Evolutionary conservation across 495 filamentous ascomycete genomes (phyloP), one percentile per base, ranked within the genome.

Genomic region (Elaphomyces granulatus): DNA sequence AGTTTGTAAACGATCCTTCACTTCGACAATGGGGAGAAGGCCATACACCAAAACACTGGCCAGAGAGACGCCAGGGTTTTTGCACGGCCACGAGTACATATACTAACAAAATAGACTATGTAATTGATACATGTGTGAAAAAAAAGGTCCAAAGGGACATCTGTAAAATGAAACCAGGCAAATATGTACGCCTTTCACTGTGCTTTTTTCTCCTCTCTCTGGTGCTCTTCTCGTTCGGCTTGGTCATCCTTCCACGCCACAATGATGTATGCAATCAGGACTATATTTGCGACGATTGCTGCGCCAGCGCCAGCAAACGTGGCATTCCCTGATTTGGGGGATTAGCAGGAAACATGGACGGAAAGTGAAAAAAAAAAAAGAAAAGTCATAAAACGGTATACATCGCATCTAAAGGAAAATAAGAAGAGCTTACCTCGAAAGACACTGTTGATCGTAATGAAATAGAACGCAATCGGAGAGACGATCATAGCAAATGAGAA

Each of bases 401-500:
- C n/a, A n/a, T n/a, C n/a, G n/a, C n/a, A n/a, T n/a, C 14, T 17
- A 20, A 37, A n/a, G 35, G 15, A 10, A 20, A 18, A 20, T 12
- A 18, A 10, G 28, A 34, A 18, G 18, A 18, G 42, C 65, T 46
- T 56, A 93, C 88, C 87, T 45, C 63, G 63, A 58, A 94, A 94
- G 8, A 95, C 54, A 1, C 60, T 72, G 49, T 85, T 72, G 15
- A 90, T 61, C 0, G 81, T 82, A 31, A 86, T 36, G 56, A 86
- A 98, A 60, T 96, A 98, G 34, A 78, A 80, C 19, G 80, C 79
- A 43, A 98, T 78, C 19, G 90, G 90, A 21, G 77, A 62, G 3
- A 75, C 68, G 32, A 94, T 70, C 90, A 98, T 96, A 46, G 84
- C 90, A 10, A 83, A 66, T 4, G 87, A 90, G 61, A 95, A 95